phyloP scores from a whole-genome alignment of 2,329 filamentous ascomycete species.

The Harringtonia lauricola region DNA sequence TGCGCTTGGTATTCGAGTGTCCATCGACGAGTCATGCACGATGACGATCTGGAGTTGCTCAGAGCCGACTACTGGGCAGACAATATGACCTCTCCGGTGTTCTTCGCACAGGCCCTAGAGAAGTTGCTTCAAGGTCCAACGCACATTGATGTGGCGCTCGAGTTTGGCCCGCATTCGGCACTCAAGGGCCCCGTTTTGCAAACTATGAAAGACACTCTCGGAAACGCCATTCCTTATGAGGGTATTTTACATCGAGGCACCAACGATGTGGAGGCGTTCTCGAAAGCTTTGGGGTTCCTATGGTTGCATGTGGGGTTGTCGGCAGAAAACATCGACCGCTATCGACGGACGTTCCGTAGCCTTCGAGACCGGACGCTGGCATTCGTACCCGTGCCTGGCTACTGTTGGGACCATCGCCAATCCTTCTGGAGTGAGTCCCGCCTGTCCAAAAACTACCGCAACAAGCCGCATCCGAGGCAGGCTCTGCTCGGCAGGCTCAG shows the following conservation, averaged over 20 bases:
- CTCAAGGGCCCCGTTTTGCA: constrained; percentile 9
- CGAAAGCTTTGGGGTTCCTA: background rate
- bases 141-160: constrained; percentile 8
- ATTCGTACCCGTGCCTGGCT: too few species aligned
- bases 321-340: background rate
- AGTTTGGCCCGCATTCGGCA: constrained; percentile 16
- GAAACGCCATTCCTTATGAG: background rate
- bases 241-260: too few species aligned
- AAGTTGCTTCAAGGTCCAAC: background rate
- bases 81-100: constrained; percentile 18
- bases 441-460: too few species aligned
- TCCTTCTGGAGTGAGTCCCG: too few species aligned
- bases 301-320: background rate
- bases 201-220: constrained; percentile 4
- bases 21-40: constrained; percentile 3
- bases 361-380: too few species aligned
- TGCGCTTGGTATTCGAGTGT: constrained; percentile 23
- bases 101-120: constrained; percentile 12
- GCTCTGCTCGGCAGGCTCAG: constrained; percentile 11
- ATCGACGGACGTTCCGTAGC: too few species aligned
- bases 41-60: too few species aligned
- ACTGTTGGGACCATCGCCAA: too few species aligned
- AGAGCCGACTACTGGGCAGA: constrained; percentile 20
- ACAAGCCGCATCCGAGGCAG: background rate
- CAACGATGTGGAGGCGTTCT: background rate